Evolutionary conservation across 345 rosid genomes (phyloP), one percentile per base, ranked within the genome.

Genomic region (Hirschfeldia incana): DNA sequence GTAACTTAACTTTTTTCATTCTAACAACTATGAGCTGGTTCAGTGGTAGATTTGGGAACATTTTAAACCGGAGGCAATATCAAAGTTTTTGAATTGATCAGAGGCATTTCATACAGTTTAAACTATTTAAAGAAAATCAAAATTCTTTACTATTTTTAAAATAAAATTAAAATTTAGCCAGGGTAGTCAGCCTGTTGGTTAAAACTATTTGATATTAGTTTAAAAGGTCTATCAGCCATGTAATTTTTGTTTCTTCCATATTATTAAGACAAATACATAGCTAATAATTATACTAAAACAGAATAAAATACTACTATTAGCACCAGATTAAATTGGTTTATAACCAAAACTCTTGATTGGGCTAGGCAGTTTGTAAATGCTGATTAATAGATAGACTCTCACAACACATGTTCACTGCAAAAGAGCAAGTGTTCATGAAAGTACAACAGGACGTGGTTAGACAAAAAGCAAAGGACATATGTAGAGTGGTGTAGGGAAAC

Each of bases 401-500:
- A 68, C 29, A 30, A 68, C 60, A 44, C 69, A 60, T 60, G 61
- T 44, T 46, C 67, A 59, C 46, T 8, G 61, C 61, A 44, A 16
- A 67, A 21, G 73, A 49, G 39, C 8, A 49, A 30, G 36, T 67
- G 34, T 67, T 32, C 55, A 61, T 51, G 59, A 71, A 78, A 64
- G 67, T 33, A 33, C 53, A 32, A 76, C 12, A 60, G 7, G 74
- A 51, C 21, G 57, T 53, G 73, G 74, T 67, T 67, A 78, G 83
- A 87, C 83, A 92, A 88, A 51, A 51, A 51, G 57, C 57, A 51
- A 51, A 51, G 57, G 57, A 51, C 57, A 51, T 4, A 51, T 51
- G 57, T 49, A 49, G 57, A 49, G 57, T 51, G 8, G 85, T 83
- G 68, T 67, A 73, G 82, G 83, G 83, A 85, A 82, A 51, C 57